Evolutionary conservation across 345 rosid species (phyloP).

Genomic region (Cardiospermum halicacabum): DNA sequence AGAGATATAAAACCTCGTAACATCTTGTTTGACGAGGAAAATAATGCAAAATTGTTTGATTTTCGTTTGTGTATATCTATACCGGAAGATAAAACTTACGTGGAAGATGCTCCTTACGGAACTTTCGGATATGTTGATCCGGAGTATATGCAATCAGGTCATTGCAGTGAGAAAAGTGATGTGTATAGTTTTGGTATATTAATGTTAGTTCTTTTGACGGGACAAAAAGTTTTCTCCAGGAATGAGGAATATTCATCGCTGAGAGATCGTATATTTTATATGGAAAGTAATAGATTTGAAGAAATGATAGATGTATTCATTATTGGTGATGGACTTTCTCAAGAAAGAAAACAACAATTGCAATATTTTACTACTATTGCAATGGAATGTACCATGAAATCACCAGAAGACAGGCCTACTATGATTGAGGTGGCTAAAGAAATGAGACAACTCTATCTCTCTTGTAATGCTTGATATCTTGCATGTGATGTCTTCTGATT

Average conservation of each 20-base stretch:
- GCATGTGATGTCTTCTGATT: no score
- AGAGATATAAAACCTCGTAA: slow-evolving; percentile 1
- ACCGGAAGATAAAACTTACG: slow-evolving; percentile 22
- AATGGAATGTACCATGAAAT: no score
- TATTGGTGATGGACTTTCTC: no score
- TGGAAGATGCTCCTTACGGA: background rate
- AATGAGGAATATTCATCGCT: background rate
- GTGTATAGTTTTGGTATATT: background rate
- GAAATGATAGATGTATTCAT: no score
- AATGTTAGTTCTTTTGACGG: background rate
- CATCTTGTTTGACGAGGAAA: background rate
- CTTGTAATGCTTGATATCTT: no score
- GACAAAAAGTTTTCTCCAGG: no score
- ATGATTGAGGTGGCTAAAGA: no score
- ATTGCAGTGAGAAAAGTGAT: no score
- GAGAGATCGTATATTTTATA: background rate
- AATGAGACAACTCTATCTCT: no score
- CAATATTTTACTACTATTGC: no score
- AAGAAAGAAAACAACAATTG: no score
- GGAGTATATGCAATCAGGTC: background rate
- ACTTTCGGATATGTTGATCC: background rate
- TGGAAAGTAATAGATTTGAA: background rate
- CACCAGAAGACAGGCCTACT: no score
- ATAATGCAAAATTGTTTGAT: slow-evolving; percentile 16
- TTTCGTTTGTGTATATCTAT: slow-evolving; percentile 4